phyloP scores from a whole-genome alignment of 805 yeast genomes.

The Blastobotrys mokoenaii region DNA sequence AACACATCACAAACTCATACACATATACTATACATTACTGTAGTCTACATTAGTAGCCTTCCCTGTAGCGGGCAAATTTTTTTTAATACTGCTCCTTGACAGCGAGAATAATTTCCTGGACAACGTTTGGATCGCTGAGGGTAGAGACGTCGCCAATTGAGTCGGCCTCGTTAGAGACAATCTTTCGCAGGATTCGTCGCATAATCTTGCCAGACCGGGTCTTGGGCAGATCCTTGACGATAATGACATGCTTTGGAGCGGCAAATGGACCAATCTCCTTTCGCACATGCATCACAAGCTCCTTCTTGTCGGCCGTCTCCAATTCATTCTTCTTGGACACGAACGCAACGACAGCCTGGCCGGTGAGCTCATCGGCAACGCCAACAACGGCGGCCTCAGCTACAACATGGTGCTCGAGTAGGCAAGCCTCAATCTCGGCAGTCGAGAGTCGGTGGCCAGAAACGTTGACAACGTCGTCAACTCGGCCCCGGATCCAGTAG shows the following conservation, averaged over 20 bases:
- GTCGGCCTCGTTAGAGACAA: conserved; percentile 85
- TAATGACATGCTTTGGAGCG: conserved; percentile 79
- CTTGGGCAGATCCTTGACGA: conserved; percentile 92
- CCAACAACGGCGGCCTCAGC: conserved; percentile 98
- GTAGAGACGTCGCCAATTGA: conserved; percentile 91
- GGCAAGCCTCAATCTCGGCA: conserved; percentile 93
- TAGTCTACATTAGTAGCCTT: too few species aligned
- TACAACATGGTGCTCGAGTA: conserved; percentile 69
- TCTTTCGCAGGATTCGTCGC: conserved; percentile 94
- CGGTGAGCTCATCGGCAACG: conserved; percentile 87
- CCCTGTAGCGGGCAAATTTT: too few species aligned
- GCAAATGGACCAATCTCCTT: conserved; percentile 90
- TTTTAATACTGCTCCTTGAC: conserved; percentile 29
- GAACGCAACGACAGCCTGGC: conserved; percentile 95
- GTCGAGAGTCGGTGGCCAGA: conserved; percentile 98
- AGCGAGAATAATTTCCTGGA: conserved; percentile 62
- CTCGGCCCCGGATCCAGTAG: conserved; percentile 97
- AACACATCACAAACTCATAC: too few species aligned
- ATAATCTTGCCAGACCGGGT: conserved; percentile 98
- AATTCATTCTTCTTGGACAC: conserved; percentile 65
- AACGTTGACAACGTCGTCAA: conserved; percentile 96
- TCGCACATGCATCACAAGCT: conserved; percentile 80
- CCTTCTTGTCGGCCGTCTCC: conserved; percentile 38
- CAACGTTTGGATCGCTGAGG: conserved; percentile 76
- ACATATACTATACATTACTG: too few species aligned